These are phyloP conservation scores for Aspergillus affinis DNA, from an alignment of 495 filamentous ascomycete genomes.

Conservation along the genomic window DNA sequence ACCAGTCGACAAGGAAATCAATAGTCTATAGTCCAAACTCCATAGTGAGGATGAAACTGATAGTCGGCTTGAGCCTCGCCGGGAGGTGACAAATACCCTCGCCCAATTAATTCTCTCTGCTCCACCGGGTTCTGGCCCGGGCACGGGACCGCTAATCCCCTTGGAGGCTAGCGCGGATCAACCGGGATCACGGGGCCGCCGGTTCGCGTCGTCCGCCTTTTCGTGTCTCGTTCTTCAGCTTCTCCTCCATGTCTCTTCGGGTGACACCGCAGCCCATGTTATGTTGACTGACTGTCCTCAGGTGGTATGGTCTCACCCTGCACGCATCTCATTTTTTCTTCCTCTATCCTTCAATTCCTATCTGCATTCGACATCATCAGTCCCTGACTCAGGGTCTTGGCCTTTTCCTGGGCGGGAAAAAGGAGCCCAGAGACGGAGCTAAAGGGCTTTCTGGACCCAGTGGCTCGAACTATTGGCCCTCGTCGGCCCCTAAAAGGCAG, in stretches of 20 bases:
- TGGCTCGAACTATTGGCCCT: slow-evolving; percentile 27
- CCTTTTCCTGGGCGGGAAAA: not conserved
- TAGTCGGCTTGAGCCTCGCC: not conserved
- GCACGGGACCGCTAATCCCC: not conserved
- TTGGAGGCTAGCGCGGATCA: not conserved
- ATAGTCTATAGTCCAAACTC: too few relatives aligned
- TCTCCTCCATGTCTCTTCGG: slow-evolving; percentile 5
- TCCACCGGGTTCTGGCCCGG: too few relatives aligned
- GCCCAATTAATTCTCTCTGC: not conserved
- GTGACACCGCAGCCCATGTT: slow-evolving; percentile 21
- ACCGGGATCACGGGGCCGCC: not conserved
- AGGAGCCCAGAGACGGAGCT: not conserved
- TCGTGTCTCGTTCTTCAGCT: not conserved
- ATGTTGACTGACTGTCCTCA: slow-evolving; percentile 9
- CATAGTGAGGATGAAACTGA: not conserved
- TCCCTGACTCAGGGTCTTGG: not conserved
- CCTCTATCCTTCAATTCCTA: slow-evolving; percentile 2
- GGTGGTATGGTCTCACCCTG: slow-evolving; percentile 10
- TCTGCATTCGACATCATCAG: too few relatives aligned
- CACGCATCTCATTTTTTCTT: slow-evolving; percentile 8
- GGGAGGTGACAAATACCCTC: not conserved
- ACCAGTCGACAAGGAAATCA: not conserved
- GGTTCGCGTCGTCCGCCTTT: not conserved
- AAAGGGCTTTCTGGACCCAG: slow-evolving; percentile 2
- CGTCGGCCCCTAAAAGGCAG: slow-evolving; percentile 22